Evolutionary conservation across 176 grass and related monocot genomes (phyloP).

Genomic region (Bothriochloa decipiens): DNA sequence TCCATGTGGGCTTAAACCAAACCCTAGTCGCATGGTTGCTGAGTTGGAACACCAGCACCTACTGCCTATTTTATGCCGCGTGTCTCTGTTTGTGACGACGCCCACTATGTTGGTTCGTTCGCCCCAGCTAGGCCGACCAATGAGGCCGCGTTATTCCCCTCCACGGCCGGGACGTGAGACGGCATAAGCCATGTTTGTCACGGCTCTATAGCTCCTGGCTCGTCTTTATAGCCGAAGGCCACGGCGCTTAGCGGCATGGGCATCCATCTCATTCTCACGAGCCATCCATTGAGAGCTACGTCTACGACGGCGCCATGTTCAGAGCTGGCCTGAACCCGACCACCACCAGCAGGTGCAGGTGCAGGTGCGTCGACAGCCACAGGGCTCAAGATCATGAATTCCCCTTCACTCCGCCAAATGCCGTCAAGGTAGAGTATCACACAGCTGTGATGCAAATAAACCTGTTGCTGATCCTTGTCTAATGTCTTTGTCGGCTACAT

Average conservation of each 20-base stretch:
- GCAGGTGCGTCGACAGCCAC: not conserved
- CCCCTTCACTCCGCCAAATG: not conserved
- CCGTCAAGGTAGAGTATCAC: conserved; percentile 15
- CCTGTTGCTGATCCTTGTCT: not conserved
- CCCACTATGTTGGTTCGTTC: not conserved
- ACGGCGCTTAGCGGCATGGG: not conserved
- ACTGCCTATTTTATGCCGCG: not conserved
- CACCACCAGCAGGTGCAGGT: not conserved
- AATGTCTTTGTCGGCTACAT: not conserved
- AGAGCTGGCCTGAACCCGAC: not conserved
- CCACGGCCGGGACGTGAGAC: not conserved
- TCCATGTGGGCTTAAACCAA: too few relatives aligned
- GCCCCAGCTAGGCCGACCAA: not conserved
- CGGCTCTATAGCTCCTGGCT: not conserved
- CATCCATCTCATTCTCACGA: not conserved
- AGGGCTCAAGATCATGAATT: not conserved
- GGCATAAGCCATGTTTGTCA: not conserved
- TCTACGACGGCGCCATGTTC: conserved; percentile 12
- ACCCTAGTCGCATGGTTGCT: not conserved
- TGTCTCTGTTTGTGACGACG: not conserved
- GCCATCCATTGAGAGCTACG: not conserved
- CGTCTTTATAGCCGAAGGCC: not conserved
- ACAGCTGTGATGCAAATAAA: not conserved
- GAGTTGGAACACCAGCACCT: not conserved
- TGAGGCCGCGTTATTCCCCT: not conserved